Evolutionary conservation across 208 protist genomes (phyloP).

Genomic region (Strigomonas culicis): DNA sequence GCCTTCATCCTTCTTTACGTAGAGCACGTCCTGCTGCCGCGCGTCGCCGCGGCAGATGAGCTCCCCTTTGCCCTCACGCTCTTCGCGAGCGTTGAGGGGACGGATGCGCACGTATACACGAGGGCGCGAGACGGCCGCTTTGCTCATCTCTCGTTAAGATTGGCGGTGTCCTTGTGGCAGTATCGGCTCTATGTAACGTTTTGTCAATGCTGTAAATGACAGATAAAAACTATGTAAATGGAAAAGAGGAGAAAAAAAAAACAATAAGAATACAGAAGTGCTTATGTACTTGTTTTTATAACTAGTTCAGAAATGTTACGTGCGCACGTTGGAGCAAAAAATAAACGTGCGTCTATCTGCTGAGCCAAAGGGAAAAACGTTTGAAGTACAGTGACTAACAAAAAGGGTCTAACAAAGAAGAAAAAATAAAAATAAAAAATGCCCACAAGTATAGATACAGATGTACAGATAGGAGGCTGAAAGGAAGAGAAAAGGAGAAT

Average conservation of each 20-base stretch:
- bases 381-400: neutral
- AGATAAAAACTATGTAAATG: conserved; percentile 7
- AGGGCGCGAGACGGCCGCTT: conserved; percentile 65
- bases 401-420: conserved; percentile 4
- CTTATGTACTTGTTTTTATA: too few relatives aligned
- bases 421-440: conserved; percentile 19
- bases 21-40: conserved; percentile 70
- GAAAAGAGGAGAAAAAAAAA: conserved; percentile 14
- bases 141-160: conserved; percentile 43
- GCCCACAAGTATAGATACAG: neutral
- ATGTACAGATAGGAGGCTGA: neutral
- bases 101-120: conserved; percentile 89
- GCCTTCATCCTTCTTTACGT: conserved; percentile 67
- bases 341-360: neutral
- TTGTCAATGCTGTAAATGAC: conserved; percentile 4
- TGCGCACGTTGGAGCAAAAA: neutral
- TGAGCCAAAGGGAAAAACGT: neutral
- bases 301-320: neutral
- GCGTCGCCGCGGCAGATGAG: conserved; percentile 52
- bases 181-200: neutral
- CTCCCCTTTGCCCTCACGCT: conserved; percentile 62
- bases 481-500: neutral
- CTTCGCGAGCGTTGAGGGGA: conserved; percentile 81
- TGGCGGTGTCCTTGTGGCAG: neutral
- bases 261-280: too few relatives aligned